Evolutionary conservation across 2,329 filamentous ascomycete genomes (phyloP), one percentile per base, ranked within the genome.

Genomic region (Cadophora sp.): DNA sequence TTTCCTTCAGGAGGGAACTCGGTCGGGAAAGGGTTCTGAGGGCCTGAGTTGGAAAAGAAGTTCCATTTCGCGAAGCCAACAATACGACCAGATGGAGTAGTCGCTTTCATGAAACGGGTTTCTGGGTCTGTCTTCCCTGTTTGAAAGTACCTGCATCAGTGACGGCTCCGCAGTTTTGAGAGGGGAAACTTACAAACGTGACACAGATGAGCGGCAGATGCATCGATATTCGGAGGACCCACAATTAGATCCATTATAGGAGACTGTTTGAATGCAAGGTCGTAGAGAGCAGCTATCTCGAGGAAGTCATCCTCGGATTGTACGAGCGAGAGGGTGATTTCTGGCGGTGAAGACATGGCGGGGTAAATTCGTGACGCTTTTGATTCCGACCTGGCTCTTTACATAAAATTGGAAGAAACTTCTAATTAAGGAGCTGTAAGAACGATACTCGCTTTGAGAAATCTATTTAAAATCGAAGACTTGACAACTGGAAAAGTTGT

Each of bases 61-160:
- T 69, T 67, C 68, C 68, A 69, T 56, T 66, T 69, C 27, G 60
- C 64, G 9, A 64, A 34, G 2, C 61, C 68, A 26, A 69, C 31
- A 5, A 67, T 67, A 43, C 64, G 24, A 22, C 64, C 62, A 24
- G 62, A 62, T 1, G 68, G 48, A 7, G 65, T 19, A 46, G 19
- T 19, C 26, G 68, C 68, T 59, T 67, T 67, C 55, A 58, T 58
- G 55, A 58, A 58, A 16, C 55, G 55, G 9, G 55, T 37, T 37
- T 58, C 55, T 6, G 55, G 55, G 11, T 58, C 55, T 5, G 55
- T 58, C 19, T 58, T 58, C 55, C 55, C 55, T 58, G 12, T 12
- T 24, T 22, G 9, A 24, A 5, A 37, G 31, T 12, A 14, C 1
- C 26, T 31, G 29, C 14, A 14, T 58, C 6, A 58, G 29, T 37